These are phyloP conservation scores for Ophiostoma angusticollis DNA, from an alignment of 2,329 filamentous ascomycete species.

Conservation along the genomic window DNA sequence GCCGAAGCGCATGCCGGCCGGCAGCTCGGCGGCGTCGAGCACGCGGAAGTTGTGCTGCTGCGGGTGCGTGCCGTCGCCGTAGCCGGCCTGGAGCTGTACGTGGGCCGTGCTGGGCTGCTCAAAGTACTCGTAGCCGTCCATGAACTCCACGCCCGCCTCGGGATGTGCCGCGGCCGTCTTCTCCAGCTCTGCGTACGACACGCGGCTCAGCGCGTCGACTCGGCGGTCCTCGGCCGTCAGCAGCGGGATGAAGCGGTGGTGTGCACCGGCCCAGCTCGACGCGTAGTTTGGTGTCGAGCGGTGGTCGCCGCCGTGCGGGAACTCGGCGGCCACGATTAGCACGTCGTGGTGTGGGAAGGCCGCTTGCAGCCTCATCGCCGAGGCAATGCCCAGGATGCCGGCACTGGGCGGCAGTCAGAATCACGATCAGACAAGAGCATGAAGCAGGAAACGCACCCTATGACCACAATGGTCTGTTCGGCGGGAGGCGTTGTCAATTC, in stretches of 20 bases:
- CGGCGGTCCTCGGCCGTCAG: too few species aligned
- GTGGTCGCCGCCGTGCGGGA: too few species aligned
- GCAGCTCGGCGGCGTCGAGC: conserved; percentile 26
- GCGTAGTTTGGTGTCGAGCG: too few species aligned
- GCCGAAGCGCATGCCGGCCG: conserved; percentile 27
- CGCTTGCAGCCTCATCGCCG: not conserved
- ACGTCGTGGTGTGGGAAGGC: conserved; percentile 23
- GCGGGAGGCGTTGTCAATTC: too few species aligned
- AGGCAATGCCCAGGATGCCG: not conserved
- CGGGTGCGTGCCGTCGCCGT: conserved; percentile 21
- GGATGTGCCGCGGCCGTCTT: too few species aligned
- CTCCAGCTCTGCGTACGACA: conserved; percentile 26
- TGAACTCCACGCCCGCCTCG: conserved; percentile 34
- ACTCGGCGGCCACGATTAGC: conserved; percentile 30
- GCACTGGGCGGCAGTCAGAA: too few species aligned
- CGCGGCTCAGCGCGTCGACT: conserved; percentile 18
- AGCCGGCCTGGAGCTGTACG: conserved; percentile 1
- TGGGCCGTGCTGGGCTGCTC: conserved; percentile 31
- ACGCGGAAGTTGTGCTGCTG: conserved; percentile 23
- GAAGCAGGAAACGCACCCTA: not conserved
- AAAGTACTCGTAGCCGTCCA: conserved; percentile 37
- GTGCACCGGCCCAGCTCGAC: too few species aligned
- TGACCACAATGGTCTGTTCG: not conserved
- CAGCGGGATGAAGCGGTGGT: too few species aligned
- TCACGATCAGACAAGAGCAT: too few species aligned